Base-by-base conservation (phyloP, 1,284 basidiomycete species). In the Salmacisia buchloeana region DNA sequence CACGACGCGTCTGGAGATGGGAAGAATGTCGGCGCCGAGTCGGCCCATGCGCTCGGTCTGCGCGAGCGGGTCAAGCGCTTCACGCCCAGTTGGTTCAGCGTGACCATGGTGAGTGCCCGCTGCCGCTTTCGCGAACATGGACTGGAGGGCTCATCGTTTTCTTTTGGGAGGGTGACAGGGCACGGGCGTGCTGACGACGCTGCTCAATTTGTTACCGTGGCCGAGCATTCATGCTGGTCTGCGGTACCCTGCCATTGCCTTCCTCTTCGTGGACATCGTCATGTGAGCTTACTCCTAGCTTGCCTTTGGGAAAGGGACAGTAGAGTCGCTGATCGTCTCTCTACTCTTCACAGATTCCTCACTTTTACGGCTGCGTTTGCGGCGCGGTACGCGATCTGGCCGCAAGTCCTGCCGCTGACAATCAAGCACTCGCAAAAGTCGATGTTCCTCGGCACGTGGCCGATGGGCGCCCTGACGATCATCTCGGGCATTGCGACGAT, bases 401-500 rank as follows among this genome's bases (percentile, higher is more conserved):
- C 73, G 12, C 63, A 74, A 62, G 69, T 76, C 29, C 56, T 76
- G 7, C 65, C 65, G 12, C 66, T 75, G 36, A 76, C 73, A 9
- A 64, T 75, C 66, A 72, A 69, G 62, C 74, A 76, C 21, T 29
- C 60, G 4, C 60, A 61, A 23, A 54, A 61, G 38, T 52, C 43
- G 4, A 54, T 61, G 46, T 61, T 61, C 49, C 43, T 63, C 7
- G 54, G 34, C 58, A 33, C 38, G 38, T 34, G 12, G 23, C 18
- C 27, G 27, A 27, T 36, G 41, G 73, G 68, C 2, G 49, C 72
- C 6, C 69, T 71, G 35, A 73, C 72, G 27, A 75, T 75, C 64
- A 69, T 73, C 54, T 64, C 62, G 13, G 67, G 66, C 10, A 69
- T 75, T 25, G 68, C 70, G 2, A 67, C 69, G 58, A 29, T 75